Evolutionary conservation across 2,329 filamentous ascomycete species (phyloP).

Genomic region (Beauveria pseudobassiana): DNA sequence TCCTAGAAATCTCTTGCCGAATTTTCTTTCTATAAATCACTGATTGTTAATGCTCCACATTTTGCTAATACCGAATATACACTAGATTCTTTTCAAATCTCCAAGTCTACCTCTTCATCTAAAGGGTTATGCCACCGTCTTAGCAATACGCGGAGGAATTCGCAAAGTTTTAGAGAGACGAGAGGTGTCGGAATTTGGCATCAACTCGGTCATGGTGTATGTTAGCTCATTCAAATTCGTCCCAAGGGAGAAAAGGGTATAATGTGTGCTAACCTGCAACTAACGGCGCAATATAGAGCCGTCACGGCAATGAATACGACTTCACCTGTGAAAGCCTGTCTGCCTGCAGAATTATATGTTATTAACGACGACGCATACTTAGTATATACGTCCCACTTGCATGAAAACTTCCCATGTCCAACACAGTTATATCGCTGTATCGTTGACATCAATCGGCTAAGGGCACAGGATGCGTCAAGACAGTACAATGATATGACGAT

Average conservation of each 20-base stretch:
- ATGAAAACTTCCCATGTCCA: background rate
- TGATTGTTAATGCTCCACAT: background rate
- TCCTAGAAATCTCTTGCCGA: background rate
- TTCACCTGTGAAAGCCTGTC: background rate
- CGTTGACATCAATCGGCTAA: background rate
- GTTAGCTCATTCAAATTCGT: background rate
- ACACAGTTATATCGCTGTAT: background rate
- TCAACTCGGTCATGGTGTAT: background rate
- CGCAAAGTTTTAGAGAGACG: background rate
- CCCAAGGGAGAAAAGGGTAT: background rate
- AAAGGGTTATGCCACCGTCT: background rate
- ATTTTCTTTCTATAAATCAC: background rate
- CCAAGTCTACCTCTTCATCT: background rate
- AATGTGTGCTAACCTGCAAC: background rate
- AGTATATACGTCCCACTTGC: background rate
- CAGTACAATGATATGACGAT: background rate
- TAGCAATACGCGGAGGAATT: background rate
- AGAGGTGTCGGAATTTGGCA: background rate
- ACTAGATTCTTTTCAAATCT: background rate
- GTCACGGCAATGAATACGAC: background rate
- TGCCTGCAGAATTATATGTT: background rate
- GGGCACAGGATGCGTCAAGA: background rate
- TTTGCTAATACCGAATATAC: background rate
- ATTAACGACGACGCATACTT: background rate
- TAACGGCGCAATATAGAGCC: background rate